phyloP scores from a whole-genome alignment of 2,329 filamentous ascomycete species.

The Pseudopithomyces maydicus region DNA sequence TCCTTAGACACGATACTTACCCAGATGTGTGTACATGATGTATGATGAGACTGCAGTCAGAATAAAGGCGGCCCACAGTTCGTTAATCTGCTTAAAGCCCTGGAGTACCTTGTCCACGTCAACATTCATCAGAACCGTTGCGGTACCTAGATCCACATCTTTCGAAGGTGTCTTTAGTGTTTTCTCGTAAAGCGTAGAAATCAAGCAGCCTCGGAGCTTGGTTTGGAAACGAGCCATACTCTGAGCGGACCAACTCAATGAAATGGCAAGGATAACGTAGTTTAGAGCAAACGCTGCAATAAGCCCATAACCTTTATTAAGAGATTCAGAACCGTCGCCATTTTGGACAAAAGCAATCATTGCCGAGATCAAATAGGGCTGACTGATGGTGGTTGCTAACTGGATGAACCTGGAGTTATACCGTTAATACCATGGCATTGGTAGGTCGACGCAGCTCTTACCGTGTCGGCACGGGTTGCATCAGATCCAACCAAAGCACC shows the following conservation, averaged over 20 bases:
- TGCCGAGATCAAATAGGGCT: constrained; percentile 31
- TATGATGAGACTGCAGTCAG: constrained; percentile 23
- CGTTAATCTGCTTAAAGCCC: constrained; percentile 24
- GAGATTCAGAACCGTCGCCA: constrained; percentile 4
- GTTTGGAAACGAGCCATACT: constrained; percentile 24
- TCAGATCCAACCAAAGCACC: constrained; percentile 24
- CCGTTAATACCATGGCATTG: not conserved
- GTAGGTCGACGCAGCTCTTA: not conserved
- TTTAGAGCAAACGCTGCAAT: constrained; percentile 30
- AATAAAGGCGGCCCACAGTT: constrained; percentile 29
- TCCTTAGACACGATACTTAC: not conserved
- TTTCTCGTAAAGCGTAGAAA: constrained; percentile 30
- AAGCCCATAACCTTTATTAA: constrained; percentile 29
- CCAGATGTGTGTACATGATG: constrained; percentile 30
- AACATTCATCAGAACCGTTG: constrained; percentile 36
- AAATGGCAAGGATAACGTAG: constrained; percentile 25
- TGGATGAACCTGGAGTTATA: constrained; percentile 11
- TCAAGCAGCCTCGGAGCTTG: constrained; percentile 29
- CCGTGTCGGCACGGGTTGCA: constrained; percentile 26
- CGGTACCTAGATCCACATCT: constrained; percentile 20
- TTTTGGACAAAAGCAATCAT: constrained; percentile 25
- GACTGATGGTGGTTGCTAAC: constrained; percentile 23
- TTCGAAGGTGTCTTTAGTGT: constrained; percentile 22
- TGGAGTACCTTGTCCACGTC: constrained; percentile 34
- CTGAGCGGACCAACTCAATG: constrained; percentile 29